A percentile compares a stretch with the other conserved stretches of the same genome.
These are phyloP conservation scores for Phytophthora pisi DNA, from an alignment of 352 stramenopile species.

Conservation along the genomic window DNA sequence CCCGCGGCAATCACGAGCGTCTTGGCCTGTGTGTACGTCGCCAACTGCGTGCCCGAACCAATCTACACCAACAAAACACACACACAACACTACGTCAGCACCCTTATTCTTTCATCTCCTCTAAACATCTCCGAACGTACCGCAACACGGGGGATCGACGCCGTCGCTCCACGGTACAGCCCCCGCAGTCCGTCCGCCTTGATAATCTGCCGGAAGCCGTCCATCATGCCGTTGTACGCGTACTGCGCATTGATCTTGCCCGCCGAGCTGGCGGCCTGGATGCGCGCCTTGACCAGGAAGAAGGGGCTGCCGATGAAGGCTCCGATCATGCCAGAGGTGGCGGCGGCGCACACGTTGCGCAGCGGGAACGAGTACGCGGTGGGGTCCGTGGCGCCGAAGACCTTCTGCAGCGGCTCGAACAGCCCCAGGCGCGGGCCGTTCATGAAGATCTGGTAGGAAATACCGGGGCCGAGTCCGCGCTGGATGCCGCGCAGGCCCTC, in stretches of 20 bases:
- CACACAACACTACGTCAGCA: constrained; percentile 7
- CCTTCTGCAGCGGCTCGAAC: constrained; percentile 79
- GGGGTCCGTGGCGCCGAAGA: constrained; percentile 83
- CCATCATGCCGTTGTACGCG: constrained; percentile 82
- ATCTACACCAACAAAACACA: constrained; percentile 46
- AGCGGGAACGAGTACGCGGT: constrained; percentile 74
- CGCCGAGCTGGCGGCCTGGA: constrained; percentile 78
- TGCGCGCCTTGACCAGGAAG: constrained; percentile 85
- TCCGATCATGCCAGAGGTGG: constrained; percentile 79
- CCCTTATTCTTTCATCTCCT: too few relatives aligned
- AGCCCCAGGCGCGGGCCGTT: constrained; percentile 79
- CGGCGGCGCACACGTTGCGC: constrained; percentile 75
- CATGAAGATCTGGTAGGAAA: constrained; percentile 86
- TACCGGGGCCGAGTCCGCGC: constrained; percentile 74
- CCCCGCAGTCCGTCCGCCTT: constrained; percentile 69
- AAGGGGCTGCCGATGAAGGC: constrained; percentile 83
- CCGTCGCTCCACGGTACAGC: constrained; percentile 76
- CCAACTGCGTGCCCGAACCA: constrained; percentile 82
- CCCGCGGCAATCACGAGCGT: constrained; percentile 77
- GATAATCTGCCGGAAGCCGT: constrained; percentile 82
- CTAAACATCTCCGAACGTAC: too few relatives aligned
- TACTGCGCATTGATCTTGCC: constrained; percentile 86
- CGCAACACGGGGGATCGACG: constrained; percentile 77
- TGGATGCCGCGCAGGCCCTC: constrained; percentile 83
- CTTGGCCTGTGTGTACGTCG: constrained; percentile 87